These are phyloP conservation scores for Fraxinus americana DNA, from an alignment of 257 asterid species.

Conservation along the genomic window DNA sequence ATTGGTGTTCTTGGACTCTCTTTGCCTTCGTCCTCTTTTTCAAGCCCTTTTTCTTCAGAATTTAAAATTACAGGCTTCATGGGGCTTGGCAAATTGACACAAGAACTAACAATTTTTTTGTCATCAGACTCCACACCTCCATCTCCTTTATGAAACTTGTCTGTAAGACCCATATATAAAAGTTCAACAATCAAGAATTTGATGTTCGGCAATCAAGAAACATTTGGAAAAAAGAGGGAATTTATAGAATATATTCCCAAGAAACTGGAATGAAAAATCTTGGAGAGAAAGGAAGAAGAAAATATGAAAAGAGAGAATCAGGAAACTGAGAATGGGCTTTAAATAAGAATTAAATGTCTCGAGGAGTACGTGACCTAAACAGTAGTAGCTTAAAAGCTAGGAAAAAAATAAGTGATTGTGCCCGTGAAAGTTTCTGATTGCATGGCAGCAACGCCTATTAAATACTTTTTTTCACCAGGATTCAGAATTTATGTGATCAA, in stretches of 20 bases:
- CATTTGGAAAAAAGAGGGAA: conserved; percentile 35
- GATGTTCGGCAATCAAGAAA: conserved; percentile 10
- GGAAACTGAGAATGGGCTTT: conserved; percentile 18
- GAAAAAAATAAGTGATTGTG: conserved; percentile 1
- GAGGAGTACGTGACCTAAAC: conserved; percentile 39
- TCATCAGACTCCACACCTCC: conserved; percentile 27
- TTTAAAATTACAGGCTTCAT: conserved; percentile 38
- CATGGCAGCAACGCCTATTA: conserved; percentile 17
- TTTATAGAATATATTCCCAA: conserved; percentile 7
- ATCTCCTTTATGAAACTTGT: conserved; percentile 33
- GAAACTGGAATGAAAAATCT: conserved; percentile 30
- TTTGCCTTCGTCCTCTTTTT: conserved; percentile 29
- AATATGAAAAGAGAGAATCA: neutral
- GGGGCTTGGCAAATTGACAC: conserved; percentile 24
- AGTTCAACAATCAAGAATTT: conserved; percentile 13
- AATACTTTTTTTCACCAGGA: neutral
- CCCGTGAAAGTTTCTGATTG: conserved; percentile 23
- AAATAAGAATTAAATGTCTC: conserved; percentile 33
- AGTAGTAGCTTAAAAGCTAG: conserved; percentile 22
- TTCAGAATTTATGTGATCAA: neutral
- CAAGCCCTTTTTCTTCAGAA: conserved; percentile 1
- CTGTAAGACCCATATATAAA: conserved; percentile 33
- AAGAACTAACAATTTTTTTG: conserved; percentile 35
- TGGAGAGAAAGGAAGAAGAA: conserved; percentile 5
- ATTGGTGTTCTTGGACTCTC: conserved; percentile 46